phyloP scores from a whole-genome alignment of 441 rosid species.

The Adansonia grandidieri region DNA sequence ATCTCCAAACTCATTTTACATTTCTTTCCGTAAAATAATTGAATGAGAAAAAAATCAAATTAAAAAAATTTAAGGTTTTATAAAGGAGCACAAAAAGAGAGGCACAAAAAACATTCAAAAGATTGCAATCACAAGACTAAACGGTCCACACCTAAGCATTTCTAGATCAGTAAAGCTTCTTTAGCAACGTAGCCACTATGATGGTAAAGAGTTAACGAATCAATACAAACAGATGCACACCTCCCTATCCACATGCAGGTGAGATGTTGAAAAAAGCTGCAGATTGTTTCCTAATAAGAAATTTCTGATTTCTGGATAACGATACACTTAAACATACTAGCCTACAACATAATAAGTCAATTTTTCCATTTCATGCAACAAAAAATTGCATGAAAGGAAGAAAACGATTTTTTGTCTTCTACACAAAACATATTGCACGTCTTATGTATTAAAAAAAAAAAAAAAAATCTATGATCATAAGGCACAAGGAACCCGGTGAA shows the following conservation, averaged over 20 bases:
- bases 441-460: background rate
- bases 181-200: background rate
- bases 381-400: background rate
- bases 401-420: background rate
- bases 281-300: background rate
- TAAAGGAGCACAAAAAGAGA: background rate
- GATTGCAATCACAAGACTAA: slow-evolving; percentile 1
- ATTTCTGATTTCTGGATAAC: background rate
- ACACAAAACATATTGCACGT: background rate
- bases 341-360: background rate
- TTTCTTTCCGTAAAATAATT: background rate
- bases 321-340: background rate
- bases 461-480: background rate
- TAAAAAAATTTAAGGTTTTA: background rate
- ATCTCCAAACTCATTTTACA: slow-evolving; percentile 2
- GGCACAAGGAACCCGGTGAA: background rate
- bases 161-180: slow-evolving; percentile 8
- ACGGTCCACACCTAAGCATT: background rate
- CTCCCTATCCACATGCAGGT: background rate
- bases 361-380: background rate
- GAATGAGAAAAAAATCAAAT: background rate
- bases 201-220: background rate
- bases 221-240: background rate
- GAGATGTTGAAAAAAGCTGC: background rate
- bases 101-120: background rate